phyloP scores from a whole-genome alignment of 106 monocot species.

The Apostasia ramifera region DNA sequence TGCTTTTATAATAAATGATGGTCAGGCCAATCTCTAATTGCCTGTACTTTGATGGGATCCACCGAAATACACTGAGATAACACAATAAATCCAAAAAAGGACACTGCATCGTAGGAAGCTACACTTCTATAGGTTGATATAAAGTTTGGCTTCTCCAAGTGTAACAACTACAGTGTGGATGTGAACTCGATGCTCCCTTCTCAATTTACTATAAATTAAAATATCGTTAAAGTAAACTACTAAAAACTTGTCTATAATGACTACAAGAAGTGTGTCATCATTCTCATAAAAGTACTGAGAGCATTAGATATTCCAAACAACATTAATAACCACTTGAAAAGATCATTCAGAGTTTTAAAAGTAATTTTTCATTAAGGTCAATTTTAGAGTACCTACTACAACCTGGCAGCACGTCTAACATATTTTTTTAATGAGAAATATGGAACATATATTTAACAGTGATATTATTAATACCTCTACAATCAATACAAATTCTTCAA shows the following conservation, averaged over 20 bases:
- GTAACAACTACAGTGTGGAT: background rate
- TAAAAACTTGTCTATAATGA: background rate
- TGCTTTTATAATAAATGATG: background rate
- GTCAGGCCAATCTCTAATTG: background rate
- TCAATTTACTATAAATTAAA: background rate
- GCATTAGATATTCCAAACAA: background rate
- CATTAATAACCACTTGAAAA: background rate
- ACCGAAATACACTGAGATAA: background rate
- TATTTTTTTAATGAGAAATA: background rate
- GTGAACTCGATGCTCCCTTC: background rate
- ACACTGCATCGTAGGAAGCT: too few species aligned
- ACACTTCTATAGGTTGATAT: too few species aligned
- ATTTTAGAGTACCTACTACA: background rate
- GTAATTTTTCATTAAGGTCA: background rate
- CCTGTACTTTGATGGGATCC: background rate
- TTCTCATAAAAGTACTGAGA: background rate
- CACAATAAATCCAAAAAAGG: background rate
- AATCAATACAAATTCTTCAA: too few species aligned
- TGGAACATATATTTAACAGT: background rate
- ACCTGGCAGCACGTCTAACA: background rate
- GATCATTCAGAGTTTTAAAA: background rate
- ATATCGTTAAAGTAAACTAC: background rate
- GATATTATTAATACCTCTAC: too few species aligned
- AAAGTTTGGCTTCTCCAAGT: too few species aligned
- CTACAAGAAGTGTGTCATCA: background rate